These are phyloP conservation scores for Diaporthe vaccinii DNA, from an alignment of 2,329 filamentous ascomycete species.

Conservation along the genomic window DNA sequence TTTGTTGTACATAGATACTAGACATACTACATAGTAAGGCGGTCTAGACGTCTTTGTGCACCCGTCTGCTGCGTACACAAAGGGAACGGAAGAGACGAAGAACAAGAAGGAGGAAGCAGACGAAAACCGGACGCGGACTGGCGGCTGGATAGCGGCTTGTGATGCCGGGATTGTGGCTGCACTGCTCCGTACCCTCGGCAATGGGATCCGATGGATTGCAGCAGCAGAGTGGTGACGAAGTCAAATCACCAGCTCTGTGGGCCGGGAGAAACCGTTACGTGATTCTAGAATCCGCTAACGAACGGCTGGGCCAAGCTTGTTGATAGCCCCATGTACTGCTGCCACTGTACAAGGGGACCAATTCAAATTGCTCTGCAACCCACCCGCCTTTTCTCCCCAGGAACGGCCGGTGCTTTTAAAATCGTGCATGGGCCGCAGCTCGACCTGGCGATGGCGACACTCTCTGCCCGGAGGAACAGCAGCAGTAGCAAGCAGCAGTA, in stretches of 20 bases:
- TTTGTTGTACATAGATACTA: background rate
- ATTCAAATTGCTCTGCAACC: background rate
- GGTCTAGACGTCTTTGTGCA: background rate
- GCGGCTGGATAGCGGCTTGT: background rate
- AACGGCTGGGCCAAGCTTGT: background rate
- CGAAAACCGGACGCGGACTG: background rate
- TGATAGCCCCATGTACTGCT: background rate
- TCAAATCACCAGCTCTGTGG: slow-evolving; percentile 2
- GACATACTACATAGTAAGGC: background rate
- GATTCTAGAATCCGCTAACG: slow-evolving; percentile 7
- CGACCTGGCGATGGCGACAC: background rate
- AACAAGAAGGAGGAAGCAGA: background rate
- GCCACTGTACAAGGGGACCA: too few species aligned
- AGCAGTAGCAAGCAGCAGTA: background rate
- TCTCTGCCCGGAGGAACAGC: background rate
- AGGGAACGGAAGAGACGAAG: background rate
- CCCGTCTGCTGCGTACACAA: background rate
- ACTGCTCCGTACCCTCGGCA: slow-evolving; percentile 6
- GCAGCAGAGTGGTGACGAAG: slow-evolving; percentile 1
- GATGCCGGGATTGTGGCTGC: slow-evolving; percentile 1
- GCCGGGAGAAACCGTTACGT: slow-evolving; percentile 23
- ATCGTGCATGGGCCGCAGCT: background rate
- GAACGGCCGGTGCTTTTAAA: background rate
- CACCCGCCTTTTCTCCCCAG: background rate
- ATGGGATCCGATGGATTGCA: background rate